Conservation (phyloP, 495 filamentous ascomycete species). For the Aspergillus carlsbadensis region DNA sequence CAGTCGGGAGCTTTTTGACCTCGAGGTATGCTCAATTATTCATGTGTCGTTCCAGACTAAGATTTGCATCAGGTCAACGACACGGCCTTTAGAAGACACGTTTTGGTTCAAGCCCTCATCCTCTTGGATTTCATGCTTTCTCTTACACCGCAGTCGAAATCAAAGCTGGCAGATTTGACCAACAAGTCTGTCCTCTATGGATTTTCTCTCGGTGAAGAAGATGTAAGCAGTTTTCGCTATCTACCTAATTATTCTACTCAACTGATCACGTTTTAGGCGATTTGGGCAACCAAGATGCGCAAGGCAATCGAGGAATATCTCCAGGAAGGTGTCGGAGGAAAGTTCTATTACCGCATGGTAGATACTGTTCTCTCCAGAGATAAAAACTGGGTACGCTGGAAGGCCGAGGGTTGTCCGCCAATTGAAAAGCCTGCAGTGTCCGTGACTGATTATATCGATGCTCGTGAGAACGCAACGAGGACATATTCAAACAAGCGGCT, state of each 20-base stretch:
- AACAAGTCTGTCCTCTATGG: constrained; percentile 88
- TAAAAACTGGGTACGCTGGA: constrained; percentile 99
- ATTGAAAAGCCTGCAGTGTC: constrained; percentile 75
- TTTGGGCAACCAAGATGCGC: constrained; percentile 77
- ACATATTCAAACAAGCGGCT: constrained; percentile 65
- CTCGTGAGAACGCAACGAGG: constrained; percentile 62
- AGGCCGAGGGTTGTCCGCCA: constrained; percentile 84
- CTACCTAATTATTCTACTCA: constrained; percentile 20
- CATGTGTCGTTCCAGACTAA: background rate
- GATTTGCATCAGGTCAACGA: constrained; percentile 68
- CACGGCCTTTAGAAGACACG: constrained; percentile 87
- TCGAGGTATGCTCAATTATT: constrained; percentile 62
- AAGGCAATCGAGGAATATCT: constrained; percentile 75
- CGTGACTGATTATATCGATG: constrained; percentile 61
- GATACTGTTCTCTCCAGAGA: constrained; percentile 92
- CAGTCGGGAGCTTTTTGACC: constrained; percentile 88
- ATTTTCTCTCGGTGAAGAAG: constrained; percentile 74
- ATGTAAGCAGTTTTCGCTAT: constrained; percentile 52
- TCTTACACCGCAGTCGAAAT: constrained; percentile 77
- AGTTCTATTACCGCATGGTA: constrained; percentile 93
- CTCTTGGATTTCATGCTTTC: constrained; percentile 90
- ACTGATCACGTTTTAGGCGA: constrained; percentile 46
- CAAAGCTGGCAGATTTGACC: constrained; percentile 66
- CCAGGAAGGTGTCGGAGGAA: constrained; percentile 65
- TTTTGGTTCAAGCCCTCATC: constrained; percentile 91